A percentile compares a stretch with the other conserved stretches of the same genome.
These are phyloP conservation scores for Candida koratica DNA, from an alignment of 805 yeast species.

Conservation along the genomic window DNA sequence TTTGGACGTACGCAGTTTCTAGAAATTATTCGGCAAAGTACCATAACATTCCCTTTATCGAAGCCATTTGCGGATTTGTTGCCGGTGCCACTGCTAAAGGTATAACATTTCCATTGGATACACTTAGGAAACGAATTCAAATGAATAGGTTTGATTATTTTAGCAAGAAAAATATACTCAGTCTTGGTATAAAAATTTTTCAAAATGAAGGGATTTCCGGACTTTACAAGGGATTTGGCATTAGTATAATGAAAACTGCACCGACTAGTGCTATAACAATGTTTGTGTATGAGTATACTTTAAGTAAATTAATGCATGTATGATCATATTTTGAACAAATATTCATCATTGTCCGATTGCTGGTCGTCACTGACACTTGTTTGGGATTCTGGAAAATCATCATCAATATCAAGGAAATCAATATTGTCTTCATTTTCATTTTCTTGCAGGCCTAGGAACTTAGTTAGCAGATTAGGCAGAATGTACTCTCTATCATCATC, in stretches of 20 bases:
- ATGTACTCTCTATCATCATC: constrained; percentile 31
- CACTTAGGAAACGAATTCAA: constrained; percentile 74
- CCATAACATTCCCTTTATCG: constrained; percentile 35
- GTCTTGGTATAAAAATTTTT: constrained; percentile 33
- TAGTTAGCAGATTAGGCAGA: constrained; percentile 38
- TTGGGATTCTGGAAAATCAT: constrained; percentile 16
- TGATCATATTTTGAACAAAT: constrained; percentile 24
- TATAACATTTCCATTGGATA: constrained; percentile 79
- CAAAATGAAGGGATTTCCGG: constrained; percentile 60
- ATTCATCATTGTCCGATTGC: constrained; percentile 23
- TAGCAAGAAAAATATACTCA: background rate
- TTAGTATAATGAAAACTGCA: constrained; percentile 72
- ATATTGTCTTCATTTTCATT: constrained; percentile 23
- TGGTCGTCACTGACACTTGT: constrained; percentile 16
- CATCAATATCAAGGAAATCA: constrained; percentile 26
- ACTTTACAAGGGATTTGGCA: constrained; percentile 68
- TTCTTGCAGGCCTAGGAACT: constrained; percentile 24
- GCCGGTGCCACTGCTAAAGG: constrained; percentile 79
- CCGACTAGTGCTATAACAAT: constrained; percentile 72
- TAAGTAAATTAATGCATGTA: background rate
- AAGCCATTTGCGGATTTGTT: constrained; percentile 60
- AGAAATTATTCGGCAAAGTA: constrained; percentile 33
- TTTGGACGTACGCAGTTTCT: constrained; percentile 58
- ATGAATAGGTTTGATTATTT: constrained; percentile 28
- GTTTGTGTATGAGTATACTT: constrained; percentile 53